A percentile compares a stretch with the other conserved stretches of the same genome.
Conservation (phyloP, 768 basidiomycete genomes). For the Lactarius deliciosus region DNA sequence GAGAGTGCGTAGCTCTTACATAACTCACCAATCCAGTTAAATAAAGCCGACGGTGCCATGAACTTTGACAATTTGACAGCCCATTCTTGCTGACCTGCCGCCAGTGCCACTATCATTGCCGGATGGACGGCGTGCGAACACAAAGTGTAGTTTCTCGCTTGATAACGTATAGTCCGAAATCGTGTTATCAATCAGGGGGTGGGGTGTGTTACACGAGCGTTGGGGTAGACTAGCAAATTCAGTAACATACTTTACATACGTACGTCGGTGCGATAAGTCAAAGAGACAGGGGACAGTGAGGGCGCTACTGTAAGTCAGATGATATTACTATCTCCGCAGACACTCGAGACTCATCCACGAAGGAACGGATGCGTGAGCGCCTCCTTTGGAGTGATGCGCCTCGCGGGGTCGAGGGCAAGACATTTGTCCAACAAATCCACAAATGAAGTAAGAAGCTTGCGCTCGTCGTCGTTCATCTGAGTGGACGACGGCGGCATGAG, state of each 20-base stretch:
- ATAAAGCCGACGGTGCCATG: too few relatives aligned
- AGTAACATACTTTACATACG: slow-evolving; percentile 20
- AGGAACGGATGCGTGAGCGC: slow-evolving; percentile 88
- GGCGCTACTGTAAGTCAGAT: neutral
- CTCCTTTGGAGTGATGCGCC: slow-evolving; percentile 87
- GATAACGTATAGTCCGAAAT: neutral
- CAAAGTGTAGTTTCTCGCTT: neutral
- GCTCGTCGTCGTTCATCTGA: slow-evolving; percentile 88
- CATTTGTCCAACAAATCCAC: slow-evolving; percentile 93
- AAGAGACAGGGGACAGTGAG: neutral
- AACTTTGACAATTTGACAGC: neutral
- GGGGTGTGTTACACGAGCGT: neutral
- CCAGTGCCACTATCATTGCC: neutral
- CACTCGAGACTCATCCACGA: slow-evolving; percentile 42
- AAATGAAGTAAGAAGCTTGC: slow-evolving; percentile 73
- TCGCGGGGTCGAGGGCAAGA: slow-evolving; percentile 78
- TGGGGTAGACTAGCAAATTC: slow-evolving; percentile 7
- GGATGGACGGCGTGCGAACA: neutral
- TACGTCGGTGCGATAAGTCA: neutral
- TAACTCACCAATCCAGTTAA: too few relatives aligned
- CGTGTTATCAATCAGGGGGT: neutral
- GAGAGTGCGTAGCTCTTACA: neutral
- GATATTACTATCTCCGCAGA: neutral
- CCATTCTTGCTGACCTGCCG: neutral
- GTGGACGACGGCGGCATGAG: slow-evolving; percentile 76